Evolutionary conservation across 108 stramenopile genomes (phyloP).

Genomic region (Skeletonema costatum): DNA sequence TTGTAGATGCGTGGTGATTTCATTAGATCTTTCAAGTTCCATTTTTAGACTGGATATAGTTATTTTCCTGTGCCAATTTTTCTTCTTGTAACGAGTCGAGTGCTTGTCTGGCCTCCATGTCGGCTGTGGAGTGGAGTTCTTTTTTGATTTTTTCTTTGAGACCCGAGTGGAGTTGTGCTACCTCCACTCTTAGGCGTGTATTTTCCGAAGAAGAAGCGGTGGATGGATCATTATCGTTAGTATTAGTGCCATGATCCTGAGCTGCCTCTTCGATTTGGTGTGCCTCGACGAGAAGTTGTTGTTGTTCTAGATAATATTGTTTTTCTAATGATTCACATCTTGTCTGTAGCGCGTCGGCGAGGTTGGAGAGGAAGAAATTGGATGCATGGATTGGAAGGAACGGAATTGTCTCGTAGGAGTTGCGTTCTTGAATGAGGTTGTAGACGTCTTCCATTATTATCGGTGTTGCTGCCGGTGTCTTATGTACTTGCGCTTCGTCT

Average conservation of each 20-base stretch:
- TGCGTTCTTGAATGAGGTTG: constrained; percentile 60
- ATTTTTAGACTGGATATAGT: constrained; percentile 54
- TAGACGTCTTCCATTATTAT: constrained; percentile 52
- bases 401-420: constrained; percentile 69
- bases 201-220: constrained; percentile 52
- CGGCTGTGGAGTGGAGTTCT: constrained; percentile 22
- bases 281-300: constrained; percentile 30
- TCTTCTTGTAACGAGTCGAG: constrained; percentile 51
- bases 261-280: constrained; percentile 15
- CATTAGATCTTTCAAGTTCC: constrained; percentile 50
- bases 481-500: not conserved
- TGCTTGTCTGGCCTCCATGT: constrained; percentile 21
- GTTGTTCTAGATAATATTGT: constrained; percentile 52
- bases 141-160: constrained; percentile 54
- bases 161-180: constrained; percentile 75
- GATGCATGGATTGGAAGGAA: constrained; percentile 73
- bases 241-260: constrained; percentile 10
- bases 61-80: constrained; percentile 47
- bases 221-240: constrained; percentile 25
- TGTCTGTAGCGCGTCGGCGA: constrained; percentile 66
- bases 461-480: not conserved
- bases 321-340: constrained; percentile 71
- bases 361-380: constrained; percentile 59
- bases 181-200: constrained; percentile 62
- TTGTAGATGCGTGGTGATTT: constrained; percentile 62